Evolutionary conservation across 1,284 basidiomycete species (phyloP).

Genomic region (Rhodofomes roseus): DNA sequence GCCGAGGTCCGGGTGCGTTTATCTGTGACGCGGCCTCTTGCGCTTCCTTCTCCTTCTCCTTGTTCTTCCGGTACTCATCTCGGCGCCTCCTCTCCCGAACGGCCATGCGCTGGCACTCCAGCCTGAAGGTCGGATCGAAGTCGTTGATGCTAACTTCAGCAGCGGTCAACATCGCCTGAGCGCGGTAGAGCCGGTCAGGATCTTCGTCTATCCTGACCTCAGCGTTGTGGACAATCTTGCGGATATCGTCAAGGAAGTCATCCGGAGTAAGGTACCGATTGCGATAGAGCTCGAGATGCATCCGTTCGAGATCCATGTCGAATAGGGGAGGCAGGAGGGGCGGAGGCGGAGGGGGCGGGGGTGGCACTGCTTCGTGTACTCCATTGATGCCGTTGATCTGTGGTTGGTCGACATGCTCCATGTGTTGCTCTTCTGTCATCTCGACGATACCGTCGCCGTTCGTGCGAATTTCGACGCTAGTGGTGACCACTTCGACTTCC

Average conservation of each 20-base stretch:
- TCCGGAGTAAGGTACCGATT: slow-evolving; percentile 86
- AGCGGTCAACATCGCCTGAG: slow-evolving; percentile 88
- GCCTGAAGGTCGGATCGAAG: slow-evolving; percentile 79
- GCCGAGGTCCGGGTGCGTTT: slow-evolving; percentile 44
- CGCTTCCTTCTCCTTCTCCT: slow-evolving; percentile 44
- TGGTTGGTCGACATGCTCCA: slow-evolving; percentile 19
- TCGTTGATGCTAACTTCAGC: slow-evolving; percentile 85
- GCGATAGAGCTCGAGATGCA: slow-evolving; percentile 85
- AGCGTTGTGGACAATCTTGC: slow-evolving; percentile 89
- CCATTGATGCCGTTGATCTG: slow-evolving; percentile 7
- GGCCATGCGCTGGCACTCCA: slow-evolving; percentile 91
- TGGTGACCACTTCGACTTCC: slow-evolving; percentile 30
- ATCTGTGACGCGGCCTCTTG: slow-evolving; percentile 29
- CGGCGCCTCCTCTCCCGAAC: slow-evolving; percentile 71
- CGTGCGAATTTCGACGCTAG: slow-evolving; percentile 38
- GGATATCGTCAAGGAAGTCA: slow-evolving; percentile 86
- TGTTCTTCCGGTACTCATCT: slow-evolving; percentile 53
- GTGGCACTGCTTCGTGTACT: slow-evolving; percentile 17
- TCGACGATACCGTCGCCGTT: slow-evolving; percentile 43
- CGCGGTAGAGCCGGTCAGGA: slow-evolving; percentile 73
- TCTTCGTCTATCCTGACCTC: slow-evolving; percentile 64
- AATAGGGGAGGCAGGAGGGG: slow-evolving; percentile 50
- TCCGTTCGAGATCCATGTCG: slow-evolving; percentile 88
- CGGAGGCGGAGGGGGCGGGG: slow-evolving; percentile 14
- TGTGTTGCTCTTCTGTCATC: slow-evolving; percentile 34